Evolutionary conservation across 345 rosid species (phyloP), one percentile per base, ranked within the genome.

Genomic region (Salix suchowensis): DNA sequence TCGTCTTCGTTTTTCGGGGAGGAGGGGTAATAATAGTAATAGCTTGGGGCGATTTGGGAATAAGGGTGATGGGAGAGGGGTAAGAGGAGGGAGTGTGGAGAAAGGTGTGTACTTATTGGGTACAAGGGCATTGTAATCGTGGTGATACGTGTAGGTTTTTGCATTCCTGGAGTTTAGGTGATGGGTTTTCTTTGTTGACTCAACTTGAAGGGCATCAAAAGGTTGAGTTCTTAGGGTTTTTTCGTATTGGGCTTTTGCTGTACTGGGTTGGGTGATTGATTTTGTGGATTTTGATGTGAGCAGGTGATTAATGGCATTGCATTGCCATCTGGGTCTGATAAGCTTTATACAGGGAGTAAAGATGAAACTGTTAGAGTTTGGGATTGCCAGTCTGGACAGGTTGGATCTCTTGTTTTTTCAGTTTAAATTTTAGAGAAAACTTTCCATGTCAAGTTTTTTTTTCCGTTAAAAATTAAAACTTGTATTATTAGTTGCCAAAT

Each of bases 371-470:
- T 92, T 34, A 87, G 98, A 75, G 84, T 87, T 66, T 96, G 99
- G 99, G 97, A 96, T 87, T 92, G 97, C 68, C 90, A 89, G 50
- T 90, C 99, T 73, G 98, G 99, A 70, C 94, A 92, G 99, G 99
- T 96, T 77, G 44, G 54, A 66, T 62, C 54, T 54, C 62, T 32
- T 60, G 37, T 48, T 60, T 18, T 67, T 2, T 61, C 13, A 44
- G 24, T 61, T 46, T 60, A 3, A 61, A 61, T 42, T 24, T 15
- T 28, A 61, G 18, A 30, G 23, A 30, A 10, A 16, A 16, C 36
- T 66, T 66, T 34, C 42, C 16, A 44, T 44, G 50, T 44, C 13
- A 44, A 44, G 16, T 44, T 44, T 44, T 5, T 5, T 13, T 13
- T 44, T 44, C 3, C 16, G 50, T 12, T 12, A 13, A 44, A 14